Percentiles rank a stretch among this genome's conserved stretches.
phyloP scores from a whole-genome alignment of 768 basidiomycete genomes.

The Dioszegia hungarica region DNA sequence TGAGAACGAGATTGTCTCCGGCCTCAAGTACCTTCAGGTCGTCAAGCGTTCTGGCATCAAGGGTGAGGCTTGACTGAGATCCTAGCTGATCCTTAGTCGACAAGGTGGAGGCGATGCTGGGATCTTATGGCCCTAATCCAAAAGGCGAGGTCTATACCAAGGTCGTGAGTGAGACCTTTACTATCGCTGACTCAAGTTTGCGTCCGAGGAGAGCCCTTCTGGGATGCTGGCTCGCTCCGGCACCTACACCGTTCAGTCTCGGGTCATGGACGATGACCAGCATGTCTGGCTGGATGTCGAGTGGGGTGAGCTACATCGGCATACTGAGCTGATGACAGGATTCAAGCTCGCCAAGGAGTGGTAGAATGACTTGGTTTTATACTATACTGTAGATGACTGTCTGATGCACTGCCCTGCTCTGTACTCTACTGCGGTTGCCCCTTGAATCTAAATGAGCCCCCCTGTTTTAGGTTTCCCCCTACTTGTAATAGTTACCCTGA shows the following conservation, averaged over 20 bases:
- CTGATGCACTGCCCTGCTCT: not conserved
- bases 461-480: no score
- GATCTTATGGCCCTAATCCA: constrained; percentile 70
- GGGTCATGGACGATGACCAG: constrained; percentile 83
- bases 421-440: no score
- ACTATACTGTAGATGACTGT: no score
- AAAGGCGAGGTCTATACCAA: constrained; percentile 66
- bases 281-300: constrained; percentile 71
- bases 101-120: constrained; percentile 70
- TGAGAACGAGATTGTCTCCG: constrained; percentile 74
- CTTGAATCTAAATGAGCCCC: no score
- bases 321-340: constrained; percentile 14
- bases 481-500: no score
- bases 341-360: constrained; percentile 94
- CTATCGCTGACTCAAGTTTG: constrained; percentile 29
- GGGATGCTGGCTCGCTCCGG: constrained; percentile 81
- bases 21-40: constrained; percentile 67
- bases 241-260: constrained; percentile 68
- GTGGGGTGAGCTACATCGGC: constrained; percentile 55
- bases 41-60: constrained; percentile 73
- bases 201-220: constrained; percentile 55
- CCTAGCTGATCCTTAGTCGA: constrained; percentile 59
- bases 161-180: constrained; percentile 45
- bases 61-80: constrained; percentile 55
- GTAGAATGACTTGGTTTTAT: no score